Evolutionary conservation across 768 basidiomycete genomes (phyloP).

Genomic region (Hericium rajendrae): DNA sequence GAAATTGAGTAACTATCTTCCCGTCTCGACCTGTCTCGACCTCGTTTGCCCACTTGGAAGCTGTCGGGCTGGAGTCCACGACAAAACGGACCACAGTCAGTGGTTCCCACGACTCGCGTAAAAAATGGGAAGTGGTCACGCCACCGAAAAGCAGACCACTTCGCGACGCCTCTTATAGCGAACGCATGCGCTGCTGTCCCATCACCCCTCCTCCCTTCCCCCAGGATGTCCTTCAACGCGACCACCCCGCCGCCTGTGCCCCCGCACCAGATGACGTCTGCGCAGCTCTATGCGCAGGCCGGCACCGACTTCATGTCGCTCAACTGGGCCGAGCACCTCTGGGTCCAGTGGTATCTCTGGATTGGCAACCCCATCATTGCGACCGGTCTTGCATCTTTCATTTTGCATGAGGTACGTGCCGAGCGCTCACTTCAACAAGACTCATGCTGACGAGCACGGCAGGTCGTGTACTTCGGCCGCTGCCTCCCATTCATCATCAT

Average conservation of each 20-base stretch:
- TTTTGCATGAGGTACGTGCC: slow-evolving; percentile 80
- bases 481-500: slow-evolving; percentile 93
- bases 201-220: not conserved
- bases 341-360: slow-evolving; percentile 80
- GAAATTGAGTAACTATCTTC: too few relatives aligned
- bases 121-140: not conserved
- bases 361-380: slow-evolving; percentile 87
- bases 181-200: not conserved
- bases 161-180: not conserved
- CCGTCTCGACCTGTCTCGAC: too few relatives aligned
- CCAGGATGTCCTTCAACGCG: slow-evolving; percentile 13
- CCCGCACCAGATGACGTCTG: slow-evolving; percentile 19
- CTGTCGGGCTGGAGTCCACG: too few relatives aligned
- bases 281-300: slow-evolving; percentile 42
- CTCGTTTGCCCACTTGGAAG: too few relatives aligned
- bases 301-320: slow-evolving; percentile 51
- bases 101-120: not conserved
- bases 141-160: not conserved
- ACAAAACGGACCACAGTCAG: not conserved
- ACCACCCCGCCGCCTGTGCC: not conserved
- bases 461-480: slow-evolving; percentile 97
- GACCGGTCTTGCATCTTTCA: slow-evolving; percentile 86
- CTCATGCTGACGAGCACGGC: not conserved
- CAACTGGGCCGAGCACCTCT: slow-evolving; percentile 66
- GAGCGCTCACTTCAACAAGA: not conserved